Evolutionary conservation across 2,329 filamentous ascomycete species (phyloP).

Genomic region (Hypoxylon sp.): DNA sequence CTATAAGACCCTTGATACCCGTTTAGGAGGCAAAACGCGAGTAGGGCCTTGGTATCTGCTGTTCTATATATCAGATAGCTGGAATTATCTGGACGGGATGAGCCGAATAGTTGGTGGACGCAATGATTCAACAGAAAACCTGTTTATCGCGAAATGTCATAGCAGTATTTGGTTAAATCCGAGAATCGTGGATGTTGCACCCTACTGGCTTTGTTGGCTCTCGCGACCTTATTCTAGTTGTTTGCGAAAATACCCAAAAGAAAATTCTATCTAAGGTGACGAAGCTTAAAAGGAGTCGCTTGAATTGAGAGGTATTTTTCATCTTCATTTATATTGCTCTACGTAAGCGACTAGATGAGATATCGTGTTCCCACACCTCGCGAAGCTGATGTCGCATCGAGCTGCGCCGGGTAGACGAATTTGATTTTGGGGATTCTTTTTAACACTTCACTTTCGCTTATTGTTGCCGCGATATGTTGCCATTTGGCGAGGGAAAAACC

Average conservation of each 20-base stretch:
- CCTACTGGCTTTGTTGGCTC: background rate
- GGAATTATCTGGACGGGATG: background rate
- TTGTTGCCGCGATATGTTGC: background rate
- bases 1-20: background rate
- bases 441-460: background rate
- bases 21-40: constrained; percentile 10
- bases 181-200: background rate
- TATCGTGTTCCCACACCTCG: background rate
- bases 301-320: too few relatives aligned
- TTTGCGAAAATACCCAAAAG: too few relatives aligned
- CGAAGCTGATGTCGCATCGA: background rate
- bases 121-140: background rate
- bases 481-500: background rate
- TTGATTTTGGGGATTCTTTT: background rate
- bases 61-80: background rate
- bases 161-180: background rate
- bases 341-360: background rate
- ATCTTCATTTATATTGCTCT: background rate
- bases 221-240: background rate
- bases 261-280: background rate
- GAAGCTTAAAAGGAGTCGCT: background rate
- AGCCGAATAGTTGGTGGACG: background rate
- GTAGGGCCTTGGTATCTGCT: background rate
- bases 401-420: background rate
- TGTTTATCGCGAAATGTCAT: background rate